Evolutionary conservation across 345 rosid genomes (phyloP).

Genomic region (Lenwebbia sp.): DNA sequence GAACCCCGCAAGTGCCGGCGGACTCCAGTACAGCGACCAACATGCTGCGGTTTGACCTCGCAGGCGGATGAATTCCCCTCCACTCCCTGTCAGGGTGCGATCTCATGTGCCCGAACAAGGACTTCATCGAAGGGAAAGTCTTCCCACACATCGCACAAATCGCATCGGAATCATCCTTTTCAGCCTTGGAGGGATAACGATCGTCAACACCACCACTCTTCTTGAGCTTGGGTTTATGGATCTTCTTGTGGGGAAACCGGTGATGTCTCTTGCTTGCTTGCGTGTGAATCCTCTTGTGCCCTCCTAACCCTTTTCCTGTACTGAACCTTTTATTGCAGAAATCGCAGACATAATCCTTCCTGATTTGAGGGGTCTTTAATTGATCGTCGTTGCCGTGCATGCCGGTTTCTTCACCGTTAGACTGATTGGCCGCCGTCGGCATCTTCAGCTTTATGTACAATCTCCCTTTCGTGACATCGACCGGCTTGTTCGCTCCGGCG

Average conservation of each 20-base stretch:
- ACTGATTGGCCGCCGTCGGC: background rate
- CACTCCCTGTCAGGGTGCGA: constrained; percentile 42
- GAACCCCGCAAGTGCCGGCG: background rate
- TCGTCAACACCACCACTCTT: background rate
- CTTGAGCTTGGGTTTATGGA: background rate
- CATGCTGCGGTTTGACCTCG: background rate
- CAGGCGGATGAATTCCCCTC: constrained; percentile 38
- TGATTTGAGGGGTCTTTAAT: background rate
- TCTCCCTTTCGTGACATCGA: background rate
- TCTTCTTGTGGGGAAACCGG: background rate
- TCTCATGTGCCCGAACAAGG: constrained; percentile 51
- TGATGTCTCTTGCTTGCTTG: background rate
- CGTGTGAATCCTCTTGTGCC: constrained; percentile 37
- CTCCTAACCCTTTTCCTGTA: constrained; percentile 44
- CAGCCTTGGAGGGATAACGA: background rate
- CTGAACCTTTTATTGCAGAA: constrained; percentile 30
- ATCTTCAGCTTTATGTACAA: background rate
- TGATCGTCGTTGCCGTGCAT: background rate
- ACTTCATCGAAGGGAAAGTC: constrained; percentile 28
- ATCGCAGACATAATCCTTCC: background rate
- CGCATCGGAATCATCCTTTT: background rate
- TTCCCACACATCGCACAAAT: constrained; percentile 25
- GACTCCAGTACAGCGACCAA: background rate
- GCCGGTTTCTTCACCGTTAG: background rate
- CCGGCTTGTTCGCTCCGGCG: background rate